Conservation (phyloP, 345 rosid species). For the Carallia pectinifolia region DNA sequence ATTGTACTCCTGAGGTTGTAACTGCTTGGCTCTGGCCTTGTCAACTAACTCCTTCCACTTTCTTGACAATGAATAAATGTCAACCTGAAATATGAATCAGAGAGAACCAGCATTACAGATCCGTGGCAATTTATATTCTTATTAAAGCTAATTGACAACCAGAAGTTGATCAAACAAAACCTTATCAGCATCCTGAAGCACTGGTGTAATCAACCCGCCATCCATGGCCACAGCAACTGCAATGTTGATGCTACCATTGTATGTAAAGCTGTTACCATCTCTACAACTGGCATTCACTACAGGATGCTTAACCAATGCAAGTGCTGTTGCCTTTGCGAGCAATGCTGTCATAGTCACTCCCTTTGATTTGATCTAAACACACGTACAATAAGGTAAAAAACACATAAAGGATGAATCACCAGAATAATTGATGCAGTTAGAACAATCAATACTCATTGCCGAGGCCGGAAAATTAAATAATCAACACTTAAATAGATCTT, state of each 20-base stretch:
- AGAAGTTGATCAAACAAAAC: slow-evolving; percentile 33
- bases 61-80: slow-evolving; percentile 87
- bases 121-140: background rate
- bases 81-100: slow-evolving; percentile 49
- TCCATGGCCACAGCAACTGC: slow-evolving; percentile 97
- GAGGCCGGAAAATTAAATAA: too few species aligned
- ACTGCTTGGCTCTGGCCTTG: slow-evolving; percentile 92
- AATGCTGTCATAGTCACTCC: slow-evolving; percentile 97
- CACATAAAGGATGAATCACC: background rate
- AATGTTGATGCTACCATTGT: slow-evolving; percentile 76
- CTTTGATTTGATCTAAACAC: slow-evolving; percentile 77
- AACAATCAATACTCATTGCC: background rate
- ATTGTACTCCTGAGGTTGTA: slow-evolving; percentile 90
- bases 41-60: slow-evolving; percentile 98
- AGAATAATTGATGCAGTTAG: background rate
- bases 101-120: slow-evolving; percentile 6
- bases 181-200: slow-evolving; percentile 97
- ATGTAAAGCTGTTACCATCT: slow-evolving; percentile 89
- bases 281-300: slow-evolving; percentile 81
- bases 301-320: slow-evolving; percentile 80
- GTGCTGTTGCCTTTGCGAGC: slow-evolving; percentile 91
- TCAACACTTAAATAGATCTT: too few species aligned
- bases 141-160: background rate
- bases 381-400: slow-evolving; percentile 9
- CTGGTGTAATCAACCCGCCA: slow-evolving; percentile 92